These are phyloP conservation scores for Raddia guianensis DNA, from an alignment of 176 grass and related monocot genomes.

Conservation along the genomic window DNA sequence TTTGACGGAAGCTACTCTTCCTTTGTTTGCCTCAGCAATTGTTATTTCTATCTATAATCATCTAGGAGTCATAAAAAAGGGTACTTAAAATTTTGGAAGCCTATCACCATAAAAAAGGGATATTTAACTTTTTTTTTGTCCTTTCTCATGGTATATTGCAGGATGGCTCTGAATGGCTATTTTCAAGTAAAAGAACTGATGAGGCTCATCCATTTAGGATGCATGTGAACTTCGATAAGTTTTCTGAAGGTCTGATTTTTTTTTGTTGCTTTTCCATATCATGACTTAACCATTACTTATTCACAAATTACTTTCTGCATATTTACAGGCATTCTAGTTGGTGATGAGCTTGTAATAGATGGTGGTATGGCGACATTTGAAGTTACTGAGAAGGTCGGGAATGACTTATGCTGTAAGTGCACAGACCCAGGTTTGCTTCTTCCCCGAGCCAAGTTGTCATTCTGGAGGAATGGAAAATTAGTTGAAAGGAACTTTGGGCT, in stretches of 20 bases:
- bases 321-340: conserved; percentile 61
- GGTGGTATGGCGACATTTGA: conserved; percentile 78
- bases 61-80: background rate
- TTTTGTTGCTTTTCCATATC: conserved; percentile 5
- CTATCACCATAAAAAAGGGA: background rate
- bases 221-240: conserved; percentile 57
- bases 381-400: conserved; percentile 57
- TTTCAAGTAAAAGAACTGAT: conserved; percentile 50
- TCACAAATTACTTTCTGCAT: conserved; percentile 11
- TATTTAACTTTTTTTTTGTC: background rate
- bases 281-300: conserved; percentile 8
- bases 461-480: conserved; percentile 67
- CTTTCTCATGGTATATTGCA: conserved; percentile 31
- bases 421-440: conserved; percentile 71
- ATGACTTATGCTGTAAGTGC: conserved; percentile 64
- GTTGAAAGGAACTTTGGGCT: conserved; percentile 67
- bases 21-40: conserved; percentile 3
- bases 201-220: conserved; percentile 50
- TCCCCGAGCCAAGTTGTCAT: conserved; percentile 70
- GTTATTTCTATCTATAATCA: background rate
- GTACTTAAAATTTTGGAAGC: background rate
- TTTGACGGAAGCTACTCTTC: conserved; percentile 1
- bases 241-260: conserved; percentile 47
- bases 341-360: conserved; percentile 70
- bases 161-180: conserved; percentile 69